These are phyloP conservation scores for Leccinellum rugosiceps DNA, from an alignment of 768 basidiomycete species.

Conservation along the genomic window DNA sequence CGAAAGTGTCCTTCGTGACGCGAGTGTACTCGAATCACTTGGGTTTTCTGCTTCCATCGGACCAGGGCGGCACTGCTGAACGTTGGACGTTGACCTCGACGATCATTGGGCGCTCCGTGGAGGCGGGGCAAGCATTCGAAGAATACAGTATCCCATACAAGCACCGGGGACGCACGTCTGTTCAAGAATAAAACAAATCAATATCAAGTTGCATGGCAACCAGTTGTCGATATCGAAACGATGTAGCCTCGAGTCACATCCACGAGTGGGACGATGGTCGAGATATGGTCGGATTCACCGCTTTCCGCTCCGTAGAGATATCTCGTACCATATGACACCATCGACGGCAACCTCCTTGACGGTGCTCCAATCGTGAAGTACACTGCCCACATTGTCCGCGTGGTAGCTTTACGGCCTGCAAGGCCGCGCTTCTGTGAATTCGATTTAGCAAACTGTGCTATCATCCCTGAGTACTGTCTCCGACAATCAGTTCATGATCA, in stretches of 20 bases:
- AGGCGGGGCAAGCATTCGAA: background rate
- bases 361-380: background rate
- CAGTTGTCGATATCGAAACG: background rate
- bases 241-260: background rate
- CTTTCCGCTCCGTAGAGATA: background rate
- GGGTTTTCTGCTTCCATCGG: background rate
- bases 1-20: too few species aligned
- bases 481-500: too few species aligned
- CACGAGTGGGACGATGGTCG: background rate
- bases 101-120: slow-evolving; percentile 3
- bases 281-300: slow-evolving; percentile 1
- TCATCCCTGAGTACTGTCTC: too few species aligned
- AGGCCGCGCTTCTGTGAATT: background rate
- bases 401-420: background rate
- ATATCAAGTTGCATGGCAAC: background rate
- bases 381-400: background rate
- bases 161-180: background rate
- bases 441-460: background rate
- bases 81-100: background rate
- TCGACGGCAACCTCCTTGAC: background rate
- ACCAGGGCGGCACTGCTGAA: background rate
- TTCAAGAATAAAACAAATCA: background rate
- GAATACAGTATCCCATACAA: background rate
- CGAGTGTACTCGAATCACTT: background rate
- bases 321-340: background rate